phyloP scores from a whole-genome alignment of 257 asterid genomes.

The Plantago elongata region DNA sequence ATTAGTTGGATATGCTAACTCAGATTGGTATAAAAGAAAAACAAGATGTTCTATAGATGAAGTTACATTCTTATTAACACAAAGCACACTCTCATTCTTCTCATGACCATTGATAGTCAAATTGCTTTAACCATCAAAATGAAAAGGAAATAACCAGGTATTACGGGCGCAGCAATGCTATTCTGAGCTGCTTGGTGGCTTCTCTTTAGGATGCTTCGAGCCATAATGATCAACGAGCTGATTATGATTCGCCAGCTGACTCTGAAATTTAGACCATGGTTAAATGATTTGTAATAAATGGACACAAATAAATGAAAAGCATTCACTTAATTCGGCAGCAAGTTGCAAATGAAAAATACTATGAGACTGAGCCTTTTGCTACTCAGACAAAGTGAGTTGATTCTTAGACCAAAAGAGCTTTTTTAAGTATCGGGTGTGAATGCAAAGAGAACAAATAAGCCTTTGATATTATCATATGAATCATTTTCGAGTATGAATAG shows the following conservation, averaged over 20 bases:
- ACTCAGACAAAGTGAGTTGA: too few species aligned
- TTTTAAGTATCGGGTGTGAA: too few species aligned
- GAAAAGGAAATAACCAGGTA: too few species aligned
- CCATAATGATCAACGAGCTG: slow-evolving; percentile 82
- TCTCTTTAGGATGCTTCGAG: slow-evolving; percentile 94
- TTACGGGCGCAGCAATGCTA: slow-evolving; percentile 22
- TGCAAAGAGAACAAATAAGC: too few species aligned
- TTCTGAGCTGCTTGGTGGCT: slow-evolving; percentile 70
- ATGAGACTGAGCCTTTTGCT: too few species aligned
- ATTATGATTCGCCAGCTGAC: slow-evolving; percentile 78
- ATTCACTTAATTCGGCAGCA: too few species aligned
- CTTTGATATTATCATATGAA: too few species aligned
- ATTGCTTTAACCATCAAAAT: neutral
- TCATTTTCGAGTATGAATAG: too few species aligned
- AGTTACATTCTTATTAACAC: neutral
- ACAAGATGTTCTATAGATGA: neutral
- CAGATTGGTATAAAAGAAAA: neutral
- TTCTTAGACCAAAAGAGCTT: too few species aligned
- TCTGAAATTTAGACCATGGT: slow-evolving; percentile 35
- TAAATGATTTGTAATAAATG: slow-evolving; percentile 3
- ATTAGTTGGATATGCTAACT: too few species aligned
- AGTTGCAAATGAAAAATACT: too few species aligned
- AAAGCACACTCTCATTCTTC: too few species aligned
- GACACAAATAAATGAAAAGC: neutral
- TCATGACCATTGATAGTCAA: neutral